phyloP scores from a whole-genome alignment of 1,284 basidiomycete species.

The Fomitopsis betulina region DNA sequence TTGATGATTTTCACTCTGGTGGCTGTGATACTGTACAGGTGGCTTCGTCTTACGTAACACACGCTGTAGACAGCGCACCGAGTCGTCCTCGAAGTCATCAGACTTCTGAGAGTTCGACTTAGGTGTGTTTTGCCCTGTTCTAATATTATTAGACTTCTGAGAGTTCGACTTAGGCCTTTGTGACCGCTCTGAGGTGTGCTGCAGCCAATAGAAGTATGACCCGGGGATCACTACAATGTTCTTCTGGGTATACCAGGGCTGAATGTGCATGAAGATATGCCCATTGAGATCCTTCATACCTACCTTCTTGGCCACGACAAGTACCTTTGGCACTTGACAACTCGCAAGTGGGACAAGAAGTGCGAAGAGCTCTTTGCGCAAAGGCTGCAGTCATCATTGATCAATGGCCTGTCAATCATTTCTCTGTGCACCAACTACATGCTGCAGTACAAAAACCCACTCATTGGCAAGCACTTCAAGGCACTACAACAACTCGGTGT shows the following conservation, averaged over 20 bases:
- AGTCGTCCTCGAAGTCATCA: no score
- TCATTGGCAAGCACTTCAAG: constrained; percentile 22
- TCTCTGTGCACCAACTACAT: constrained; percentile 19
- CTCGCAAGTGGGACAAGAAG: constrained; percentile 9
- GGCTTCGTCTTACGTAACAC: no score
- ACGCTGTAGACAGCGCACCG: no score
- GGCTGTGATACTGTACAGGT: no score
- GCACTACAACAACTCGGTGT: constrained; percentile 13
- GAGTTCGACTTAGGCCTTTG: no score
- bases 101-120: no score
- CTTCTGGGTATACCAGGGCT: background rate
- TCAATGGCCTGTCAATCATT: constrained; percentile 14
- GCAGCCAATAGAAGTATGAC: no score
- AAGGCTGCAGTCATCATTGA: constrained; percentile 10
- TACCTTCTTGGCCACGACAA: constrained; percentile 32
- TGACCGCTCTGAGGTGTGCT: no score
- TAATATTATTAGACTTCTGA: no score
- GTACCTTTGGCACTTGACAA: constrained; percentile 24
- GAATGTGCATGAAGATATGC: constrained; percentile 4
- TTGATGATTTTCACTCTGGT: no score
- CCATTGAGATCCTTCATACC: constrained; percentile 33
- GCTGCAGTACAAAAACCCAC: constrained; percentile 19
- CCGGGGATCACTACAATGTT: background rate
- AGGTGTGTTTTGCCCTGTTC: no score
- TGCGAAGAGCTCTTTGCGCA: constrained; percentile 8